These are phyloP conservation scores for Beta corolliflora DNA, from an alignment of 179 eudicot species.

Conservation along the genomic window DNA sequence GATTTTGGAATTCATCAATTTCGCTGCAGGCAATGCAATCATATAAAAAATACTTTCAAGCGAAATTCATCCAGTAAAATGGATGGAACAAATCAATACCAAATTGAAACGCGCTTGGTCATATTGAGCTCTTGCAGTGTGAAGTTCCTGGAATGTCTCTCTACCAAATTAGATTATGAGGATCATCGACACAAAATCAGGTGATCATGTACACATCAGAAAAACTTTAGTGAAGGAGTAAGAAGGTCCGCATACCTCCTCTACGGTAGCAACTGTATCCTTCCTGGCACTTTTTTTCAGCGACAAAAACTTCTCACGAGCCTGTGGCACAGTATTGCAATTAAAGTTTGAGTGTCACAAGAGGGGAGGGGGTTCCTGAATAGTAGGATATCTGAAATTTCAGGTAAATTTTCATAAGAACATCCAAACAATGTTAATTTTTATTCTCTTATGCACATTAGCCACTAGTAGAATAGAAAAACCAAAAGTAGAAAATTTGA, in stretches of 20 bases:
- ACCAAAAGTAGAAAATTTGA: not conserved
- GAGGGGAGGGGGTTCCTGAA: not conserved
- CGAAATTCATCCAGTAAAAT: conserved; percentile 8
- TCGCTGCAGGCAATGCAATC: not conserved
- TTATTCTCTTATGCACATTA: not conserved
- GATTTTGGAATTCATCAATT: not conserved
- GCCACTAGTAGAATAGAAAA: not conserved
- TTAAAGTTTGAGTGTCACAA: conserved; percentile 7
- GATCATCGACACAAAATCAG: conserved; percentile 38
- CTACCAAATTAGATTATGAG: conserved; percentile 62
- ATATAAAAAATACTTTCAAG: not conserved
- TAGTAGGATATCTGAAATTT: not conserved
- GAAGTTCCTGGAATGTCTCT: conserved; percentile 88
- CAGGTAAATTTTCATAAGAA: not conserved
- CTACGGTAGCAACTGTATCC: conserved; percentile 66
- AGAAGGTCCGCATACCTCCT: conserved; percentile 61
- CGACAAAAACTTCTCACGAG: conserved; percentile 77
- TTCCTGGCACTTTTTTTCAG: conserved; percentile 72
- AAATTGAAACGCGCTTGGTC: conserved; percentile 89
- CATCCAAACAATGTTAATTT: not conserved
- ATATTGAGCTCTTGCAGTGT: conserved; percentile 68
- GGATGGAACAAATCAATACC: conserved; percentile 41
- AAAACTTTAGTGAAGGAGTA: conserved; percentile 3
- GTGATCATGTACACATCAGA: conserved; percentile 14
- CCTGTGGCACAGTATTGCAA: conserved; percentile 44